A percentile compares a stretch with the other conserved stretches of the same genome.
Conservation (phyloP, 2,329 filamentous ascomycete species). For the Alternaria atra region DNA sequence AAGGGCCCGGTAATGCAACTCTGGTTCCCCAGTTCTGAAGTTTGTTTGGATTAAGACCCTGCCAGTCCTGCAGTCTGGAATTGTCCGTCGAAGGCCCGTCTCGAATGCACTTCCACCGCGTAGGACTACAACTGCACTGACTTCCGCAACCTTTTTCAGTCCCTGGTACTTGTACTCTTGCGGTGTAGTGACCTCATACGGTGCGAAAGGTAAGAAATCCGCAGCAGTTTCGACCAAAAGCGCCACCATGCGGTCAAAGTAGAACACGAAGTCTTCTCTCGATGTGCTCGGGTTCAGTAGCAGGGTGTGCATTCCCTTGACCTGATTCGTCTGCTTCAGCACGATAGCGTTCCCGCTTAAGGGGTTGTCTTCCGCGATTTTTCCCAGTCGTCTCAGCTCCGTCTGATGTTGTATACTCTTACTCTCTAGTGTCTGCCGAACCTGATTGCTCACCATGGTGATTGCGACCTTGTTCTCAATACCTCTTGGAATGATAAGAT, state of each 20-base stretch:
- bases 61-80: conserved; percentile 91
- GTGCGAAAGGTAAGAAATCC: conserved; percentile 70
- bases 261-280: conserved; percentile 94
- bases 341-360: conserved; percentile 79
- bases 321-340: conserved; percentile 79
- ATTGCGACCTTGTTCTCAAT: conserved; percentile 96
- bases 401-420: conserved; percentile 86
- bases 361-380: conserved; percentile 73
- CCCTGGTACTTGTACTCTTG: conserved; percentile 75
- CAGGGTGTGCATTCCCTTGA: conserved; percentile 88
- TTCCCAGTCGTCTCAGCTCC: conserved; percentile 78
- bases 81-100: conserved; percentile 84
- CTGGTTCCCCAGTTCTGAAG: conserved; percentile 75
- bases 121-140: conserved; percentile 79
- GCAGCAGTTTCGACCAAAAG: conserved; percentile 76
- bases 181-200: conserved; percentile 73
- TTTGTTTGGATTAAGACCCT: conserved; percentile 92
- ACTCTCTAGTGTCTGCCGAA: conserved; percentile 83
- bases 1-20: conserved; percentile 87
- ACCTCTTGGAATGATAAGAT: conserved; percentile 93
- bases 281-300: conserved; percentile 81
- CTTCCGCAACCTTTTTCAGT: conserved; percentile 72
- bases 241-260: conserved; percentile 89
- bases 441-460: conserved; percentile 92
- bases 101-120: conserved; percentile 90